Conservation (phyloP, 805 yeast species). For the Metschnikowia continentalis region DNA sequence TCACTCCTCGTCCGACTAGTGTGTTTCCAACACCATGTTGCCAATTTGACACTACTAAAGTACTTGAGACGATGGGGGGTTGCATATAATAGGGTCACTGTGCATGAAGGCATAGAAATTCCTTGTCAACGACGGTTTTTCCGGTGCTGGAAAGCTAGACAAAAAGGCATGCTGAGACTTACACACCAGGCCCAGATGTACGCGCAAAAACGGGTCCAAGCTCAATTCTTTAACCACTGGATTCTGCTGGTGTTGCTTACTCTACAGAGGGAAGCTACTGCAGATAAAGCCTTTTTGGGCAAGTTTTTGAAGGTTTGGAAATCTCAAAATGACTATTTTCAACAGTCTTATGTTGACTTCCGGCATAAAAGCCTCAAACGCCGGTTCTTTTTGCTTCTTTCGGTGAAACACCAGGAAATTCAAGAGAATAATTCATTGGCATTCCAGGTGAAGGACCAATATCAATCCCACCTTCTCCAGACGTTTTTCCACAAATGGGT, state of each 20-base stretch:
- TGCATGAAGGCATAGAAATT: neutral
- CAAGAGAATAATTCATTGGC: neutral
- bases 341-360: neutral
- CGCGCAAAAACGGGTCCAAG: neutral
- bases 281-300: neutral
- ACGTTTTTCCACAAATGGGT: neutral
- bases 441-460: neutral
- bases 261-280: neutral
- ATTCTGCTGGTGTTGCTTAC: neutral
- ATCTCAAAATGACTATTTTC: neutral
- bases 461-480: too few species aligned
- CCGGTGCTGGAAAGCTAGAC: neutral
- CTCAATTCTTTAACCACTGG: neutral
- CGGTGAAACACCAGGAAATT: neutral
- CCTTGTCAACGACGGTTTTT: neutral
- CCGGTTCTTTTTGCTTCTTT: neutral
- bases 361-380: neutral
- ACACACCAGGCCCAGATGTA: neutral
- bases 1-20: neutral
- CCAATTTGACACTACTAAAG: neutral
- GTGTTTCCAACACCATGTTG: neutral
- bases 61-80: neutral
- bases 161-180: neutral
- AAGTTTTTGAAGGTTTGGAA: neutral
- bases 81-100: neutral